These are phyloP conservation scores for Heliamphora pulchella DNA, from an alignment of 179 eudicot species.

Conservation along the genomic window DNA sequence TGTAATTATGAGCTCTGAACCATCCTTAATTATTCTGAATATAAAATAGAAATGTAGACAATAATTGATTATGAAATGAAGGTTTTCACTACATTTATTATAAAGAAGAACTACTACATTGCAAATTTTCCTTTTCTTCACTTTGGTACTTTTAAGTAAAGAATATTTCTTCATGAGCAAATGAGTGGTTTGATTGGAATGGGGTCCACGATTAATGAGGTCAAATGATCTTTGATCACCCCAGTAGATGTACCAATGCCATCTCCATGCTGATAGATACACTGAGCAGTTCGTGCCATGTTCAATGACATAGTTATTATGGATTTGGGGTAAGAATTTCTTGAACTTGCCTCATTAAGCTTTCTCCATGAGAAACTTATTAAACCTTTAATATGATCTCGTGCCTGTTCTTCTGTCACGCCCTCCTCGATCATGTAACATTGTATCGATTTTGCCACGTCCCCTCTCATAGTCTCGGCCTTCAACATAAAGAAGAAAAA, in stretches of 20 bases:
- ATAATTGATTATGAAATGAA: too few species aligned
- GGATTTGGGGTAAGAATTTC: neutral
- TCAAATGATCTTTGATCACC: constrained; percentile 10
- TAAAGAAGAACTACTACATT: too few species aligned
- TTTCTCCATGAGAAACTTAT: constrained; percentile 24
- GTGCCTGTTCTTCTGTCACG: constrained; percentile 28
- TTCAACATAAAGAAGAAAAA: neutral
- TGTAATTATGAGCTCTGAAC: too few species aligned
- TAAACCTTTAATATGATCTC: constrained; percentile 22
- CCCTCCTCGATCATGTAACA: constrained; percentile 30
- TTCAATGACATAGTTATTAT: constrained; percentile 19
- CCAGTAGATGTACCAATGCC: constrained; percentile 18
- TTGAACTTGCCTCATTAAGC: constrained; percentile 17
- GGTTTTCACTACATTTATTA: too few species aligned
- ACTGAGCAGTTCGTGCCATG: constrained; percentile 26
- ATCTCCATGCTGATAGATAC: constrained; percentile 36
- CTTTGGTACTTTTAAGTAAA: too few species aligned
- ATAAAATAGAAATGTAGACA: too few species aligned
- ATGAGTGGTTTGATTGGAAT: neutral
- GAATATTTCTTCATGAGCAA: neutral
- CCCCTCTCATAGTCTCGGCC: constrained; percentile 38
- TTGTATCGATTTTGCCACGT: constrained; percentile 26
- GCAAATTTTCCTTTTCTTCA: too few species aligned
- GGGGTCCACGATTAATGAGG: constrained; percentile 11
- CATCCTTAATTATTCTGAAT: too few species aligned